Conservation (phyloP, 2,329 filamentous ascomycete species). For the Microdochium trichocladiopsis region DNA sequence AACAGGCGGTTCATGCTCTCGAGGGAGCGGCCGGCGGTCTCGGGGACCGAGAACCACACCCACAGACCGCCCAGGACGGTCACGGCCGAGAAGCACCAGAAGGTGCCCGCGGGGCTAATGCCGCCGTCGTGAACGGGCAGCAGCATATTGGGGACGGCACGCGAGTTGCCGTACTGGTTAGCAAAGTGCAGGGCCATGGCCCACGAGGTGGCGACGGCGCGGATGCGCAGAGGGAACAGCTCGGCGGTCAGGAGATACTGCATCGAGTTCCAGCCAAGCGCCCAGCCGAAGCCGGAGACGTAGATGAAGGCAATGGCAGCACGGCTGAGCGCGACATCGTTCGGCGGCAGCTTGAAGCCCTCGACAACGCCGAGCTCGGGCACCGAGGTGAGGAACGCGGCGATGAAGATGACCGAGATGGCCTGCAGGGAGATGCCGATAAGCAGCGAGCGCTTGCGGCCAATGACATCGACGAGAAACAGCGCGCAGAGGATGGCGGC, state of each 20-base stretch:
- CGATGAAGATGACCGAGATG: slow-evolving; percentile 56
- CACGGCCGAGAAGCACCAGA: slow-evolving; percentile 67
- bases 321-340: slow-evolving; percentile 49
- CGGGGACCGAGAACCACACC: slow-evolving; percentile 68
- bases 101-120: slow-evolving; percentile 56
- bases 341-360: slow-evolving; percentile 34
- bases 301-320: slow-evolving; percentile 71
- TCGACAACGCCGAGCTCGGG: slow-evolving; percentile 48
- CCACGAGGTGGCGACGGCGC: slow-evolving; percentile 62
- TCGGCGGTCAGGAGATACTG: slow-evolving; percentile 75
- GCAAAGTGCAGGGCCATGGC: slow-evolving; percentile 75
- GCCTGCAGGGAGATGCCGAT: slow-evolving; percentile 54
- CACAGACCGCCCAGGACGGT: slow-evolving; percentile 61
- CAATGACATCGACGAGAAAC: slow-evolving; percentile 74
- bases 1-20: slow-evolving; percentile 70
- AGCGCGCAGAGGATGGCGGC: slow-evolving; percentile 63
- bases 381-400: slow-evolving; percentile 53
- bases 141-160: slow-evolving; percentile 70
- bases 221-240: slow-evolving; percentile 67
- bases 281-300: slow-evolving; percentile 62
- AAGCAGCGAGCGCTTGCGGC: slow-evolving; percentile 61
- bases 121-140: slow-evolving; percentile 38
- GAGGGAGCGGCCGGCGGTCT: slow-evolving; percentile 59
- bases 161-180: slow-evolving; percentile 71
- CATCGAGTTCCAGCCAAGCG: slow-evolving; percentile 67